Conservation (phyloP, 2,329 filamentous ascomycete species). For the Whalleya microplaca region DNA sequence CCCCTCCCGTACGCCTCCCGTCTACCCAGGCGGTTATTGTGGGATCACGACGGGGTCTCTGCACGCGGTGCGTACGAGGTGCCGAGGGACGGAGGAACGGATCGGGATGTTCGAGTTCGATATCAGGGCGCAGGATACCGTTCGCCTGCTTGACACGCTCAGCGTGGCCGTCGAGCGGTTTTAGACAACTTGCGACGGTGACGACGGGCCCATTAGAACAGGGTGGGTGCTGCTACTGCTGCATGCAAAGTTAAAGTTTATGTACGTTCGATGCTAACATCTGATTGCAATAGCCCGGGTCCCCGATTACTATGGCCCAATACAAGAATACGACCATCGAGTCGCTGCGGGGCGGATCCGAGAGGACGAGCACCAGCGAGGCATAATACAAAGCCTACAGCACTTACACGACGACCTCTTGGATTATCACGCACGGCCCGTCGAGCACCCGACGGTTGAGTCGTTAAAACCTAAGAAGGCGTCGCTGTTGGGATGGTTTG, state of each 20-base stretch:
- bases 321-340: conserved; percentile 85
- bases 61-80: conserved; percentile 22
- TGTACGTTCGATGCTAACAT: conserved; percentile 5
- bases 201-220: conserved; percentile 20
- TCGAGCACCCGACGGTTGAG: conserved; percentile 78
- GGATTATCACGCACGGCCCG: conserved; percentile 72
- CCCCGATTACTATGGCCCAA: conserved; percentile 63
- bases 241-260: background rate
- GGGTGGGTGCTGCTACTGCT: conserved; percentile 17
- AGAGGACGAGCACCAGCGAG: conserved; percentile 91
- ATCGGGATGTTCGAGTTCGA: conserved; percentile 7
- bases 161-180: conserved; percentile 6
- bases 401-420: conserved; percentile 83
- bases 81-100: conserved; percentile 23
- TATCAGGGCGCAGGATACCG: conserved; percentile 7
- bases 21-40: conserved; percentile 21
- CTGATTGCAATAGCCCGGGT: conserved; percentile 19
- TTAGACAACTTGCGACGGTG: conserved; percentile 27
- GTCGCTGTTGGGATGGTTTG: conserved; percentile 66
- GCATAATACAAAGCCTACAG: conserved; percentile 87
- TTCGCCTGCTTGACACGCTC: conserved; percentile 2
- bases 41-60: conserved; percentile 13
- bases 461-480: conserved; percentile 62
- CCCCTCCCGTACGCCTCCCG: conserved; percentile 22
- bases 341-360: conserved; percentile 74